These are phyloP conservation scores for Panaeolus papilionaceus DNA, from an alignment of 768 basidiomycete species.

Conservation along the genomic window DNA sequence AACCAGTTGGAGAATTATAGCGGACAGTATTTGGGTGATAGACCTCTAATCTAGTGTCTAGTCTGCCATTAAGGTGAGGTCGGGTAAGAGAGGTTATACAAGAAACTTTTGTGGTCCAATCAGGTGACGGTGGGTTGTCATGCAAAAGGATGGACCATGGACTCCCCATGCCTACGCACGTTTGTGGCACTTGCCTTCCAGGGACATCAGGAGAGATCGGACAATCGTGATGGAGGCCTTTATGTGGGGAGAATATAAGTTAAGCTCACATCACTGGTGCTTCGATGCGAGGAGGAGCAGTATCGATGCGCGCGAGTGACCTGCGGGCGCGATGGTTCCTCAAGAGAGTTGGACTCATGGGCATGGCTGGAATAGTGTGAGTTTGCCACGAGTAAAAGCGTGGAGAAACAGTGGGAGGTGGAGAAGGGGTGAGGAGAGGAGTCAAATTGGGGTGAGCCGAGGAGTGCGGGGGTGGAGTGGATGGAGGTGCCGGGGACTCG, in stretches of 20 bases:
- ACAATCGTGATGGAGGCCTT: slow-evolving; percentile 23
- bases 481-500: slow-evolving; percentile 33
- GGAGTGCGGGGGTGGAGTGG: slow-evolving; percentile 32
- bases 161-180: slow-evolving; percentile 3
- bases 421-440: slow-evolving; percentile 51
- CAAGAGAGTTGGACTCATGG: slow-evolving; percentile 40
- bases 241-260: slow-evolving; percentile 24
- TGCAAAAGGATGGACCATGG: background rate
- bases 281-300: slow-evolving; percentile 49
- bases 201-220: slow-evolving; percentile 4
- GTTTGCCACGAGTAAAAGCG: slow-evolving; percentile 61
- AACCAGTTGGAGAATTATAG: slow-evolving; percentile 3
- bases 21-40: background rate
- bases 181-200: background rate
- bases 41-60: slow-evolving; percentile 15
- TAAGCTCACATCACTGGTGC: slow-evolving; percentile 40
- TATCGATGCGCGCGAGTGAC: slow-evolving; percentile 60
- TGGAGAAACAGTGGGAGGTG: slow-evolving; percentile 61
- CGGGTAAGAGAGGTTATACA: slow-evolving; percentile 2
- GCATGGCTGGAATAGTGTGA: slow-evolving; percentile 36
- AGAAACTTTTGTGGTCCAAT: slow-evolving; percentile 4
- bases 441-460: slow-evolving; percentile 27
- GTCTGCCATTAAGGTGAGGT: slow-evolving; percentile 13
- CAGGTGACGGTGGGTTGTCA: slow-evolving; percentile 1
- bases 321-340: slow-evolving; percentile 52